A percentile compares a stretch with the other conserved stretches of the same genome.
Evolutionary conservation across 2,329 filamentous ascomycete species (phyloP).

Genomic region (Amylocarpus encephaloides): DNA sequence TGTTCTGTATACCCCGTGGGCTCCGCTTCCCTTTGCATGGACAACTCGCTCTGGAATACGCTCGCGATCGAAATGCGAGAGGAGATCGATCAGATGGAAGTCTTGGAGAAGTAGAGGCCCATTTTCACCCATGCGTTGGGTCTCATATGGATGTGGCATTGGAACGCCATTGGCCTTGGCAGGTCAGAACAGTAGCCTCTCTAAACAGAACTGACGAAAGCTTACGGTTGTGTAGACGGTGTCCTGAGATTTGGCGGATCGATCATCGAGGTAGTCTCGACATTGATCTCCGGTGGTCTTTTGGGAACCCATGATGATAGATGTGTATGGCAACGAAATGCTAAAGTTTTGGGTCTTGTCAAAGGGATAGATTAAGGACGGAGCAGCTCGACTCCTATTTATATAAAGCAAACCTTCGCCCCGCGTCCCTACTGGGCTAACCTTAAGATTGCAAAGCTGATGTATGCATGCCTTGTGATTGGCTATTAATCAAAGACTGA

Average conservation of each 20-base stretch:
- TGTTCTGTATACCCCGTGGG: constrained; percentile 50
- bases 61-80: constrained; percentile 56
- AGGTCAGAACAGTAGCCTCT: not conserved
- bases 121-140: constrained; percentile 38
- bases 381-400: not conserved
- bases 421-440: not conserved
- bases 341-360: not conserved
- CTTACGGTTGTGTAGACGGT: constrained; percentile 42
- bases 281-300: constrained; percentile 35
- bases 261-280: constrained; percentile 38
- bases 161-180: constrained; percentile 31
- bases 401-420: not conserved
- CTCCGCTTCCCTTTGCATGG: constrained; percentile 53
- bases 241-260: constrained; percentile 35
- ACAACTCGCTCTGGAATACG: constrained; percentile 56
- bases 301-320: constrained; percentile 20
- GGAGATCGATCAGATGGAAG: constrained; percentile 54
- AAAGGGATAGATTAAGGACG: not conserved
- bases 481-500: not conserved
- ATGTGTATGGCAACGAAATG: not conserved
- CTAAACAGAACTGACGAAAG: not conserved
- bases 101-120: constrained; percentile 53
- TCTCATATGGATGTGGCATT: constrained; percentile 51
- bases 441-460: not conserved
- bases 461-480: not conserved